Percentiles rank a stretch among this genome's conserved stretches.
These are phyloP conservation scores for Ascocoryne sarcoides DNA, from an alignment of 2,329 filamentous ascomycete species.

Conservation along the genomic window DNA sequence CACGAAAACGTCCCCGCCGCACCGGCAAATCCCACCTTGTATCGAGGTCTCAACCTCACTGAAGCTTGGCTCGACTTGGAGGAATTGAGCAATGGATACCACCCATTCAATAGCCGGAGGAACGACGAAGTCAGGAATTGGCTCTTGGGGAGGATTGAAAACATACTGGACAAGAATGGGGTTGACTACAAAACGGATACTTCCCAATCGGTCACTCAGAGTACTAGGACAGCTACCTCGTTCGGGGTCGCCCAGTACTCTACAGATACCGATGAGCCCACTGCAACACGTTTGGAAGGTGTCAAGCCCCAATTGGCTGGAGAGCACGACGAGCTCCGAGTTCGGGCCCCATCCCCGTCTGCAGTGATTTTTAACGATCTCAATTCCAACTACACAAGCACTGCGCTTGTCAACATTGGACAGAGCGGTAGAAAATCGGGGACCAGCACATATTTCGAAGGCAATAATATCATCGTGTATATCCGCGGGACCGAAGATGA, in stretches of 20 bases:
- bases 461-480: constrained; percentile 86
- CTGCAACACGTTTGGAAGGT: background rate
- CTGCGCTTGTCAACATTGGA: constrained; percentile 35
- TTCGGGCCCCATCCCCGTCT: constrained; percentile 23
- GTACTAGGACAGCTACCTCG: background rate
- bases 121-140: constrained; percentile 77
- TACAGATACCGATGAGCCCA: background rate
- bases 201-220: constrained; percentile 6
- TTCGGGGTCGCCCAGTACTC: background rate
- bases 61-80: constrained; percentile 84
- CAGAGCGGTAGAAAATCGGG: constrained; percentile 27
- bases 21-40: constrained; percentile 43
- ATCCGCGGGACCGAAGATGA: constrained; percentile 74
- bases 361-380: constrained; percentile 73
- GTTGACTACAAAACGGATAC: constrained; percentile 38
- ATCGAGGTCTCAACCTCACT: constrained; percentile 65
- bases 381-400: constrained; percentile 68
- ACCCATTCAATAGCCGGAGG: constrained; percentile 78
- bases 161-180: constrained; percentile 57
- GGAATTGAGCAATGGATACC: constrained; percentile 63
- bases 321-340: constrained; percentile 12
- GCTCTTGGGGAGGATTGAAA: constrained; percentile 60
- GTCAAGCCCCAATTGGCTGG: background rate
- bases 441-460: constrained; percentile 72
- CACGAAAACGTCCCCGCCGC: constrained; percentile 68